Evolutionary conservation across 176 grass and related monocot genomes (phyloP), one percentile per base, ranked within the genome.

Genomic region (Elymus sibiricus): DNA sequence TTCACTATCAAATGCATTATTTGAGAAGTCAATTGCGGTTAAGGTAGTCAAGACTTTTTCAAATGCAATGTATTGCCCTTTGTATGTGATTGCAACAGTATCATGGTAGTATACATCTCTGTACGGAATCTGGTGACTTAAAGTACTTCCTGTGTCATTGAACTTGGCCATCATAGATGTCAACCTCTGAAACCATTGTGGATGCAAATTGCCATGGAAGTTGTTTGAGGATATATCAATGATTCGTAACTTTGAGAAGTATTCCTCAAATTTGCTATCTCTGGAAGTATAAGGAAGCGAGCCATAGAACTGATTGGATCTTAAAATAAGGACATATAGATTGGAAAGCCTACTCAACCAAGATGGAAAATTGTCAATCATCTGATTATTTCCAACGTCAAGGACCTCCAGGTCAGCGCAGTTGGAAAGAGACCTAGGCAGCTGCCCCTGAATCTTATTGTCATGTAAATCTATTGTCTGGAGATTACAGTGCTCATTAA

Each of bases 171-270:
- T 32, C 64, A 66, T 66, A 31, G 14, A 66, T 66, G 29, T 17
- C 13, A 66, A 17, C 2, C 28, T 7, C 64, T 3, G 2, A 66
- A 66, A 66, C 28, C 14, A 66, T 32, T 17, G 1, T 66, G 28
- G 28, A 17, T 29, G 3, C 34, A 88, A 53, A 47, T 29, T 62
- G 1, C 75, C 76, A 29, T 64, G 22, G n/a, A 88, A 70, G 15
- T 85, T 85, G 22, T 91, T 91, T 51, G 81, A 91, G 16, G 89
- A 43, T 2, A 91, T 17, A 61, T 91, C 89, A 43, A 91, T 21
- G 3, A 91, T 85, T 31, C 78, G 81, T 55, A 90, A 35, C 2
- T 5, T 76, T 14, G 81, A 1, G 22, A 87, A 87, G 12, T 77
- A 1, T 25, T 25, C 37, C 59, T 7, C 7, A 5, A 3, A 65